These are phyloP conservation scores for Aspergillus asperescens DNA, from an alignment of 495 filamentous ascomycete species.

Conservation along the genomic window DNA sequence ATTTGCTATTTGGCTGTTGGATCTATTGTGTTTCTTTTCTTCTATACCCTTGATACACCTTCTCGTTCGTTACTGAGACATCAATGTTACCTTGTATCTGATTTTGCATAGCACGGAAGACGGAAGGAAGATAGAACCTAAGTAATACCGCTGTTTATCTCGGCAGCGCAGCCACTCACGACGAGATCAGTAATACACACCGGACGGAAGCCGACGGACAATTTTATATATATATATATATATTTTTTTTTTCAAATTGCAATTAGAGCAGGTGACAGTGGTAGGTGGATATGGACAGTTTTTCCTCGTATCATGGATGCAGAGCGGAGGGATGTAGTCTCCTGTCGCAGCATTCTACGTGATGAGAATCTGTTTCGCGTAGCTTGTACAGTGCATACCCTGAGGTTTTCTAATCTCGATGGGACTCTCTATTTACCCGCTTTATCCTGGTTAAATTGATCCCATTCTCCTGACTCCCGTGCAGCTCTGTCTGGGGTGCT, in stretches of 20 bases:
- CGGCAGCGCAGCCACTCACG: background rate
- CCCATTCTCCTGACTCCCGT: background rate
- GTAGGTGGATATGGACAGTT: conserved; percentile 12
- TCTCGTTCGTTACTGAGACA: conserved; percentile 1
- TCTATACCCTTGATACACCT: conserved; percentile 11
- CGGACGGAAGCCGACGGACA: conserved; percentile 16
- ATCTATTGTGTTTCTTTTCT: conserved; percentile 8
- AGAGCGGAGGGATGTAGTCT: too few species aligned
- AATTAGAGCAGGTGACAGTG: background rate
- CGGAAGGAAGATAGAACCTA: too few species aligned
- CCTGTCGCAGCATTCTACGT: too few species aligned
- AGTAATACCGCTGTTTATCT: too few species aligned
- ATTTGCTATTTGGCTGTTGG: background rate
- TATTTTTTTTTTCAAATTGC: too few species aligned
- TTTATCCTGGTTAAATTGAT: background rate
- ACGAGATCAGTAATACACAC: too few species aligned
- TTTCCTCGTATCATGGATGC: conserved; percentile 30
- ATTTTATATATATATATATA: too few species aligned
- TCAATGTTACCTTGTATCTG: background rate
- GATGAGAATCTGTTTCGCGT: too few species aligned
- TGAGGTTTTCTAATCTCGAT: too few species aligned
- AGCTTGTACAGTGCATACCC: too few species aligned
- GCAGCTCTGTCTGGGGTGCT: background rate
- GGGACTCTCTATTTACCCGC: too few species aligned
- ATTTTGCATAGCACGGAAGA: background rate